Percentiles rank a stretch among this genome's conserved stretches.
Conservation (phyloP, 1,139 yeast species). For the Saccharomyces pastorianus region DNA sequence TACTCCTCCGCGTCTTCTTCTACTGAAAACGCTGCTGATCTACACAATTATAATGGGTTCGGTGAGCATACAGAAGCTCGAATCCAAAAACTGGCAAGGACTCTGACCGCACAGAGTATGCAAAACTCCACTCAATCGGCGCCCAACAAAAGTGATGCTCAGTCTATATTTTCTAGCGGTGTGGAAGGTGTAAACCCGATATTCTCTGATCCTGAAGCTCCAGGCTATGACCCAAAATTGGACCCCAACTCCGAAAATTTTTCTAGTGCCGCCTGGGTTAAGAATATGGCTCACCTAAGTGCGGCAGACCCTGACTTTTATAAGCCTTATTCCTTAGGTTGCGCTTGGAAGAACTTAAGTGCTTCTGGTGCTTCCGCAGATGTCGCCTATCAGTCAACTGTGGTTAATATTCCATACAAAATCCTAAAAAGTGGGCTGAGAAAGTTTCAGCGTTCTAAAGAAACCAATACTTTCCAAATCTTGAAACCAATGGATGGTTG, state of each 20-base stretch:
- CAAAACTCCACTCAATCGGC: background rate
- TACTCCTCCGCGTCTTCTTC: slow-evolving; percentile 1
- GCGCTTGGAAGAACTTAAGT: slow-evolving; percentile 55
- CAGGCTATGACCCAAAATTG: slow-evolving; percentile 37
- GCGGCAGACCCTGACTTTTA: slow-evolving; percentile 53
- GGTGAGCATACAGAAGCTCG: slow-evolving; percentile 12
- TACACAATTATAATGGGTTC: slow-evolving; percentile 15
- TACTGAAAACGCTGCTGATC: slow-evolving; percentile 4
- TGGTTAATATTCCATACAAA: slow-evolving; percentile 40
- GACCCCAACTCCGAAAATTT: slow-evolving; percentile 52
- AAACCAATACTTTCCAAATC: slow-evolving; percentile 40
- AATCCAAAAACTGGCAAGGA: slow-evolving; percentile 12
- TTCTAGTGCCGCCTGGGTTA: slow-evolving; percentile 59
- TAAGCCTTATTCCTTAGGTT: slow-evolving; percentile 53
- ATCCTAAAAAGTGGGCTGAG: slow-evolving; percentile 8
- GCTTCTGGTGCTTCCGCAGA: slow-evolving; percentile 70
- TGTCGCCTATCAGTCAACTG: slow-evolving; percentile 69
- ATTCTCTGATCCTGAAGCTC: slow-evolving; percentile 4
- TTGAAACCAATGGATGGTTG: slow-evolving; percentile 56
- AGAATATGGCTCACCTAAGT: slow-evolving; percentile 50
- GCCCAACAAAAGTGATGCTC: background rate
- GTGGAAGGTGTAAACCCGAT: slow-evolving; percentile 8
- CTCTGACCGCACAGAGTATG: slow-evolving; percentile 6
- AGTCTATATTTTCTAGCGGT: slow-evolving; percentile 2
- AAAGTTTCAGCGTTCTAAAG: slow-evolving; percentile 21